Percentiles rank a stretch among this genome's conserved stretches.
These are phyloP conservation scores for Cerrena zonata DNA, from an alignment of 1,284 basidiomycete species.

Conservation along the genomic window DNA sequence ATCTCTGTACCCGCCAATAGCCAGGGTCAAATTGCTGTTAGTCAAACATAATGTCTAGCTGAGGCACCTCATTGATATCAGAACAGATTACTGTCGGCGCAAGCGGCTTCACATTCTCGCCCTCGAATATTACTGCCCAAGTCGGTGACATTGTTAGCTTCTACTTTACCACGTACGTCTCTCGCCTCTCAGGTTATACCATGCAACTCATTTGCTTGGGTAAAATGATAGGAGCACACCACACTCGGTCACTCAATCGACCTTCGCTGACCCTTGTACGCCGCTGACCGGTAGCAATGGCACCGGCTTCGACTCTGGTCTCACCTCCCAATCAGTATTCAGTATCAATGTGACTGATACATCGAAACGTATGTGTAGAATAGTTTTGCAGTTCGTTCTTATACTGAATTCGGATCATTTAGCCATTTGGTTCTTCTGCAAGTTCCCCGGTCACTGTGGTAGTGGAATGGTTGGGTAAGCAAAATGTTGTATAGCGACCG, in stretches of 20 bases:
- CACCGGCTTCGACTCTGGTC: conserved; percentile 13
- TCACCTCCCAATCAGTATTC: conserved; percentile 5
- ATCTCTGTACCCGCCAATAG: conserved; percentile 32
- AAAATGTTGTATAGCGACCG: background rate
- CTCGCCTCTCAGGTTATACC: conserved; percentile 5
- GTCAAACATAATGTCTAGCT: conserved; percentile 11
- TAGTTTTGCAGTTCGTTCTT: background rate
- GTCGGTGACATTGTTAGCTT: conserved; percentile 49
- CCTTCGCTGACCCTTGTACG: conserved; percentile 13
- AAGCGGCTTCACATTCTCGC: conserved; percentile 39
- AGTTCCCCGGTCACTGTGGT: conserved; percentile 47
- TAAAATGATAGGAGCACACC: background rate
- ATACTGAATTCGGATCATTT: background rate
- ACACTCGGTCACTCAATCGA: conserved; percentile 15
- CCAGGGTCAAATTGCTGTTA: conserved; percentile 39
- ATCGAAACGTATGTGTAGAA: background rate
- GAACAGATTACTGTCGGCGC: conserved; percentile 42
- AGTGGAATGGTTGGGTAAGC: conserved; percentile 51
- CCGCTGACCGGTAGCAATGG: conserved; percentile 4
- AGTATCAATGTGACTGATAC: conserved; percentile 11
- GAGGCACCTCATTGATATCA: background rate
- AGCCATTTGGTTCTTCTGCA: conserved; percentile 68
- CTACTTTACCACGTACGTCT: conserved; percentile 46
- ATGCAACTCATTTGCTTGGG: conserved; percentile 5
- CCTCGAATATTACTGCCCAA: conserved; percentile 41